Evolutionary conservation across 441 rosid genomes (phyloP), one percentile per base, ranked within the genome.

Genomic region (Eugenia klotzschiana): DNA sequence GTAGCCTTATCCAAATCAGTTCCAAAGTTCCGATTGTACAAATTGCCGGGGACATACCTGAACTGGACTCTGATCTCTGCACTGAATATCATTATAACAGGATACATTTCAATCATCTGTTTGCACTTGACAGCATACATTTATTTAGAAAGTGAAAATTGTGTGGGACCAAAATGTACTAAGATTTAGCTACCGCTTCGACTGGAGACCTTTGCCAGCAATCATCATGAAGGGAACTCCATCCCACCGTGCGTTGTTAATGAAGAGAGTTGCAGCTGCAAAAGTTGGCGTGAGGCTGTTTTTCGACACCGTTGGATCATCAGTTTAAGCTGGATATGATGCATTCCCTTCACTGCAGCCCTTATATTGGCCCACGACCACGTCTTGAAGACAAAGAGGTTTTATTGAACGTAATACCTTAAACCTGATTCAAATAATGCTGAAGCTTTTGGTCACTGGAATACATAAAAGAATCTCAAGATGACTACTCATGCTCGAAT

Each of bases 201-300:
- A 84, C 29, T 79, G 82, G n/a, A 84, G 79, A 57, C 60, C 82
- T 64, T 84, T 84, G 40, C 85, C 85, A 0, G 82, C 82, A 20
- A 84, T 51, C 82, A 84, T 58, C 82, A 84, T 79, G 85, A 84
- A 84, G 33, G 85, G 85, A 80, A 84, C 85, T 33, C 85, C 85
- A 37, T 84, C 85, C 85, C 85, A 84, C 51, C 82, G 82, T 23
- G 82, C 43, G 6, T 84, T 84, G 27, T 84, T 79, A 23, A 84
- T 84, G 56, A 41, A 84, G 80, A 84, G 13, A 51, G 79, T 79
- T n/a, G 82, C 85, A 20, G 85, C 85, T 18, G 85, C 85, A 79
- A 79, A 79, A 29, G 85, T 79, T 10, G 85, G 85, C 13, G 85
- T 84, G 50, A 84, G 79, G 82, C 85, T 84, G 55, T 58, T 8